Evolutionary conservation across 106 monocot genomes (phyloP).

Genomic region (Phalaenopsis aphrodite): DNA sequence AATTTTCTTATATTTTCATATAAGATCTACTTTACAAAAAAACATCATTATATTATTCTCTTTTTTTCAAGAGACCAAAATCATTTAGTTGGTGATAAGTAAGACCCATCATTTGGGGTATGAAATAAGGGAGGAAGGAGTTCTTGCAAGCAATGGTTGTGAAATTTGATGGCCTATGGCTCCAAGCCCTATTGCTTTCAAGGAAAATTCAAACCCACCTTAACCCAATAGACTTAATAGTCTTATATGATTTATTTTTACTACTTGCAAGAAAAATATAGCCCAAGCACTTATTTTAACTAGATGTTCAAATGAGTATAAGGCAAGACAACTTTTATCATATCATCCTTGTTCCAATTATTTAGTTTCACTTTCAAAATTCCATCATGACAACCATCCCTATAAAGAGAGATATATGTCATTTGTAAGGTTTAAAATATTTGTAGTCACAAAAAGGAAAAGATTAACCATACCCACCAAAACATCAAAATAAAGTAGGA

Average conservation of each 20-base stretch:
- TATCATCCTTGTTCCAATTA: neutral
- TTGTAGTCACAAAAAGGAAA: neutral
- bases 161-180: no score
- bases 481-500: neutral
- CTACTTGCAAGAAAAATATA: neutral
- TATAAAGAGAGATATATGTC: neutral
- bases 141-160: no score
- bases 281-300: neutral
- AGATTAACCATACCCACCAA: neutral
- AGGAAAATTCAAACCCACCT: no score
- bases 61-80: no score
- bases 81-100: no score
- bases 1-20: no score
- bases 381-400: neutral
- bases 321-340: neutral
- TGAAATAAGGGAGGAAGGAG: no score
- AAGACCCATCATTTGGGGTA: no score
- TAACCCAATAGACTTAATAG: neutral
- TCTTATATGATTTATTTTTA: neutral
- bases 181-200: no score
- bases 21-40: no score
- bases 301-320: neutral
- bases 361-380: neutral
- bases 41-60: no score
- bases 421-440: neutral